Base-by-base conservation (phyloP, 2,329 filamentous ascomycete species). In the Scedosporium aurantiacum region DNA sequence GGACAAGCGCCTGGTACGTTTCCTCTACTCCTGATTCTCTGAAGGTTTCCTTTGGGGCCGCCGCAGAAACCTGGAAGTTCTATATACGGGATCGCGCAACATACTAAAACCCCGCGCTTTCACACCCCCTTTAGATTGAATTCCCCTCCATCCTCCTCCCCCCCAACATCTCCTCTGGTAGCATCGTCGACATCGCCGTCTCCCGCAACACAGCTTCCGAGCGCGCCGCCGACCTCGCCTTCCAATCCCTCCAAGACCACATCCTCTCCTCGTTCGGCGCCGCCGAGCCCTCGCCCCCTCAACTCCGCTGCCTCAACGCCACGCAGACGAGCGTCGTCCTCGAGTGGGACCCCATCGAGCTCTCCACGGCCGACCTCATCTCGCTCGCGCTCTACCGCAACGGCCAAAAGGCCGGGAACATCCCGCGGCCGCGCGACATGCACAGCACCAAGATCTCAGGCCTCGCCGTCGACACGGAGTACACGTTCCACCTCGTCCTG, bases 281-380 rank as follows among this genome's bases (percentile, higher is more conserved):
- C 66, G 79, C 83, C 63, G 87, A 90, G 62, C 94, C 94, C 37
- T 77, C 82, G 25, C 79, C 88, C 1, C 94, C 94, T 6, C 75
- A 89, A 58, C 85, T 99, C 41, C 90, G 91, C 70, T 95, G 94
- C 75, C 89, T 91, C 75, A 99, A 97, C 81, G 92, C 93, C 61
- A 99, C 94, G 1, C 94, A 99, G 76, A 99, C 94, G n/a, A 95
- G 90, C 28, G 88, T 97, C 55, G 94, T 99, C 43, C 88, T 99
- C 60, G 94, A 97, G 76, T 99, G 94, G 94, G 94, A 97, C 66
- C 91, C 93, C 40, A 89, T 99, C 70, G 84, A 93, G 68, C 85
- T 97, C 58, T 94, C 92, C 23, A 97, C 93, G 4, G 91, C 94
- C 65, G 91, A 94, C 71, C 82, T 97, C 64, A 87, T 94, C 69